phyloP scores from a whole-genome alignment of 768 basidiomycete genomes.

The Lactarius deliciosus region DNA sequence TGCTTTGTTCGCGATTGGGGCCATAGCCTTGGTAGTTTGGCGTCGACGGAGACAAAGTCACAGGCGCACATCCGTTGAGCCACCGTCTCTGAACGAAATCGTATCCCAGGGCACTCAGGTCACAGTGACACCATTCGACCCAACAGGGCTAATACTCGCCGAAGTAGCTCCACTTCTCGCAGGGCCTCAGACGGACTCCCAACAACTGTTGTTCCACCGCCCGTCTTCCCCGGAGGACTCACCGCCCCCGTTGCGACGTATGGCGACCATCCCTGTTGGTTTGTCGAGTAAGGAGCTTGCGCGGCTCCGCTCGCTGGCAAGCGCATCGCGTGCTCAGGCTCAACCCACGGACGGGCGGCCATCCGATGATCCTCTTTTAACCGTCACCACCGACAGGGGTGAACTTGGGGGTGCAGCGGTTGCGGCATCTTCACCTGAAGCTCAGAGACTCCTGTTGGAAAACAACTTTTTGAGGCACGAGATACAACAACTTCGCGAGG shows the following conservation, averaged over 20 bases:
- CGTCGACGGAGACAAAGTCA: not conserved
- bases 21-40: not conserved
- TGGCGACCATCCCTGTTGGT: not conserved
- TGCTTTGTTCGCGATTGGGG: not conserved
- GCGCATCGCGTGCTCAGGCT: not conserved
- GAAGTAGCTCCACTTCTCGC: not conserved
- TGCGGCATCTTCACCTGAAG: not conserved
- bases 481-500: not conserved
- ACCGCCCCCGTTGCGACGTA: no score
- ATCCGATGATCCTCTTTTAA: not conserved
- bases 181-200: not conserved
- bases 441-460: not conserved
- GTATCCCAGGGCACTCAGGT: not conserved
- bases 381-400: not conserved
- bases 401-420: not conserved
- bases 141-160: not conserved
- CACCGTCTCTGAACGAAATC: not conserved
- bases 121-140: not conserved
- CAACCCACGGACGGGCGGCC: not conserved
- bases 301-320: not conserved
- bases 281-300: not conserved
- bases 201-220: not conserved
- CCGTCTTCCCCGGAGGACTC: not conserved
- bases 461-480: not conserved
- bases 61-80: not conserved